Percentiles rank a stretch among this genome's conserved stretches.
These are phyloP conservation scores for Cystobasidium onofrii DNA, from an alignment of 768 basidiomycete genomes.

Conservation along the genomic window DNA sequence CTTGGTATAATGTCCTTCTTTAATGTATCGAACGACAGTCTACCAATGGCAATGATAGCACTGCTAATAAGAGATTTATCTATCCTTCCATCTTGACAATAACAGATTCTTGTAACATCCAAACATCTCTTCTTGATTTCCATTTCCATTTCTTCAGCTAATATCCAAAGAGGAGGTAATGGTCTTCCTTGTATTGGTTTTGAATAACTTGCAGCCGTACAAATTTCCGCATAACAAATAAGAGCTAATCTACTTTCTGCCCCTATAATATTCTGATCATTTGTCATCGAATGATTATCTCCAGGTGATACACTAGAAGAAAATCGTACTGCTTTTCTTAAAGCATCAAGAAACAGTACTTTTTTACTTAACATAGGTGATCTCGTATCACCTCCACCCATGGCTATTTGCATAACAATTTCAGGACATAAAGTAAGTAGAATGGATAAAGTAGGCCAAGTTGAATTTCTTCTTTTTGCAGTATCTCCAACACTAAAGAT, in stretches of 20 bases:
- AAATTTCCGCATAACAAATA: background rate
- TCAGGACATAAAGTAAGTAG: conserved; percentile 14
- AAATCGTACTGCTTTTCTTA: background rate
- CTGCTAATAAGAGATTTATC: background rate
- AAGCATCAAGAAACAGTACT: conserved; percentile 5
- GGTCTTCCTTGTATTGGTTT: background rate
- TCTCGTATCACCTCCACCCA: conserved; percentile 19
- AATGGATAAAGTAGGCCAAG: conserved; percentile 18
- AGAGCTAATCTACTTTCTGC: conserved; percentile 1
- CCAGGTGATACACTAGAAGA: background rate
- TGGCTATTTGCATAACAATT: conserved; percentile 8
- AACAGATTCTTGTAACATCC: background rate
- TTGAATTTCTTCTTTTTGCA: background rate
- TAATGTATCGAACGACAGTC: background rate
- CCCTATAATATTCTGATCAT: background rate
- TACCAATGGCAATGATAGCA: background rate
- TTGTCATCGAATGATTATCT: background rate
- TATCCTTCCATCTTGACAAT: background rate
- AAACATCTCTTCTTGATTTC: background rate
- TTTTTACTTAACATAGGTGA: conserved; percentile 9
- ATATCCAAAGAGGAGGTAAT: background rate
- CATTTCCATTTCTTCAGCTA: background rate
- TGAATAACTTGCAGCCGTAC: conserved; percentile 11
- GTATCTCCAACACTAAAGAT: background rate
- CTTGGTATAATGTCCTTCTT: background rate